Percentiles rank a stretch among this genome's conserved stretches.
phyloP scores from a whole-genome alignment of 306 rosid species.

The Cucurbita argyrosperma region DNA sequence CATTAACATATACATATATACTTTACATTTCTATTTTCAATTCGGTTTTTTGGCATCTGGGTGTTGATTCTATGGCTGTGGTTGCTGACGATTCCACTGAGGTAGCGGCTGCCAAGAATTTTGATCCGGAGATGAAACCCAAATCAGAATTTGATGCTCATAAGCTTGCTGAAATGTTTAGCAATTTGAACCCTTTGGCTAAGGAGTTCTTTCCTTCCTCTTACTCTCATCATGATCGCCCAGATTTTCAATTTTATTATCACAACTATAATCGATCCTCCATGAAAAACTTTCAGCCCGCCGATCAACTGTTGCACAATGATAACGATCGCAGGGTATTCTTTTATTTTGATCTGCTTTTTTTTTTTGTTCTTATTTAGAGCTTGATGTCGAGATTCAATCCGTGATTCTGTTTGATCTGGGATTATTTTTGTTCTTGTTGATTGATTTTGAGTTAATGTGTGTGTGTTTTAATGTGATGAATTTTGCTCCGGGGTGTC shows the following conservation, averaged over 20 bases:
- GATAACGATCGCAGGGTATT: slow-evolving; percentile 69
- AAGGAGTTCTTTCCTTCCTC: slow-evolving; percentile 84
- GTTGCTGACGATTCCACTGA: slow-evolving; percentile 72
- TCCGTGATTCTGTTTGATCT: not conserved
- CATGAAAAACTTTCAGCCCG: slow-evolving; percentile 27
- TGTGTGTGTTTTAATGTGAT: not conserved
- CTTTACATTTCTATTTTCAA: not conserved
- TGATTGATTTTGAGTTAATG: not conserved
- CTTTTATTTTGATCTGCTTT: slow-evolving; percentile 1
- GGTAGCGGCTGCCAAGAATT: slow-evolving; percentile 46
- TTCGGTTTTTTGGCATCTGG: not conserved
- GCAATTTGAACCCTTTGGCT: slow-evolving; percentile 82
- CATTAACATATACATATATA: slow-evolving; percentile 11
- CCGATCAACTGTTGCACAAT: slow-evolving; percentile 31
- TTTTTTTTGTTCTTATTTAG: not conserved
- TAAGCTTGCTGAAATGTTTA: slow-evolving; percentile 88
- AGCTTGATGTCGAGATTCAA: not conserved
- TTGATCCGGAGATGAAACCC: slow-evolving; percentile 43
- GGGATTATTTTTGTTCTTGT: not conserved
- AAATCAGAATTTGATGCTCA: slow-evolving; percentile 69
- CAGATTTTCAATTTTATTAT: slow-evolving; percentile 7
- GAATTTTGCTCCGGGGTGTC: not conserved
- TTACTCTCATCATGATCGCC: slow-evolving; percentile 33
- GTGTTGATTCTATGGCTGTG: slow-evolving; percentile 60
- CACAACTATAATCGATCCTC: slow-evolving; percentile 32